Conservation (phyloP, 164 flowering plant genomes). For the Vitis rotundifolia region DNA sequence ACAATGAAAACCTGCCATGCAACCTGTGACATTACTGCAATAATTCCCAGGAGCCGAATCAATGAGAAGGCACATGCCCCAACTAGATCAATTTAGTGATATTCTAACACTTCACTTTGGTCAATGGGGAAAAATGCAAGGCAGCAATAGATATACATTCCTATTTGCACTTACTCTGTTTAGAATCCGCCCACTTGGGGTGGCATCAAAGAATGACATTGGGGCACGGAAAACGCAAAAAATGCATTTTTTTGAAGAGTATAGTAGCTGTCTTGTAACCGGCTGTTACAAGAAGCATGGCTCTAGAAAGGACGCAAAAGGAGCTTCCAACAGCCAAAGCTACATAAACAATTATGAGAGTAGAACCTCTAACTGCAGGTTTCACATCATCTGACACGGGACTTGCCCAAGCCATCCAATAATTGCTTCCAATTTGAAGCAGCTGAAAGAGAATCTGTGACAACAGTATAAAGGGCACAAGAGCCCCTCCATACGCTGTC, state of each 20-base stretch:
- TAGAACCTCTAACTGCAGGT: slow-evolving; percentile 43
- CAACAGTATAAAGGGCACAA: slow-evolving; percentile 70
- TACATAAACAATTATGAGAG: slow-evolving; percentile 62
- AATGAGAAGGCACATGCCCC: slow-evolving; percentile 38
- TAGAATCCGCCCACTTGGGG: slow-evolving; percentile 88
- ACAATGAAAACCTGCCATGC: slow-evolving; percentile 71
- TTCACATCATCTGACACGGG: slow-evolving; percentile 60
- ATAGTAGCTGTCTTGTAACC: slow-evolving; percentile 72
- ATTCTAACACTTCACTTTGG: not conserved
- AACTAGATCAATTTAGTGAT: slow-evolving; percentile 2
- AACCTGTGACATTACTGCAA: slow-evolving; percentile 72
- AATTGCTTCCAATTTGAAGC: slow-evolving; percentile 89
- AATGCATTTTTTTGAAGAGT: slow-evolving; percentile 82
- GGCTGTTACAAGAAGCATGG: slow-evolving; percentile 53
- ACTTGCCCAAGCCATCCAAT: slow-evolving; percentile 96
- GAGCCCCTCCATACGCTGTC: slow-evolving; percentile 71
- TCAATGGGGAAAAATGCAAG: not conserved
- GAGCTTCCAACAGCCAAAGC: slow-evolving; percentile 71
- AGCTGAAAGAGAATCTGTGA: slow-evolving; percentile 57
- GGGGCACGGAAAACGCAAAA: slow-evolving; percentile 81
- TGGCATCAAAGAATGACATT: slow-evolving; percentile 95
- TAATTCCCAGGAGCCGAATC: slow-evolving; percentile 59
- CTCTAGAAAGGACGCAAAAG: slow-evolving; percentile 55
- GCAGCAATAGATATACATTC: not conserved
- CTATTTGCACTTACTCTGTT: slow-evolving; percentile 59